Evolutionary conservation across 495 filamentous ascomycete genomes (phyloP).

Genomic region (Lichina pygmaea): DNA sequence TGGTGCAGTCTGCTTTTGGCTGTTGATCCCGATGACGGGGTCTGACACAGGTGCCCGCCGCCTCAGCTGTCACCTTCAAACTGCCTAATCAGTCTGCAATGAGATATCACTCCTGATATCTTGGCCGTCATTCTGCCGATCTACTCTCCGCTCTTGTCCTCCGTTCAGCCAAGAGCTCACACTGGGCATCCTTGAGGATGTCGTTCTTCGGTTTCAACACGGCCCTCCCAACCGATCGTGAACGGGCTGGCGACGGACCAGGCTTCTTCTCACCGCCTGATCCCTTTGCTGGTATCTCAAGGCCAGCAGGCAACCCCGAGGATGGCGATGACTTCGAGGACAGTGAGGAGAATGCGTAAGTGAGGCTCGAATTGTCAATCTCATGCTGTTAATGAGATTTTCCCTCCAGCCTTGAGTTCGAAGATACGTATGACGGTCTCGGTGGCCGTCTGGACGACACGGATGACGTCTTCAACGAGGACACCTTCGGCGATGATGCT

Average conservation of each 20-base stretch:
- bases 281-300: slow-evolving; percentile 62
- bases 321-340: slow-evolving; percentile 13
- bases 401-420: slow-evolving; percentile 49
- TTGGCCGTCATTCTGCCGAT: too few species aligned
- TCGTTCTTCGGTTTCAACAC: slow-evolving; percentile 78
- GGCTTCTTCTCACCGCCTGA: slow-evolving; percentile 72
- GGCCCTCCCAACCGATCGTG: slow-evolving; percentile 31
- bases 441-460: slow-evolving; percentile 80
- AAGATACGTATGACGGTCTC: slow-evolving; percentile 93
- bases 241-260: slow-evolving; percentile 21
- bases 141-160: too few species aligned
- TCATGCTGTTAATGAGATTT: too few species aligned
- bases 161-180: slow-evolving; percentile 1
- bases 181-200: slow-evolving; percentile 15
- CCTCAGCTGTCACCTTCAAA: too few species aligned
- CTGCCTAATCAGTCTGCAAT: too few species aligned
- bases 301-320: neutral
- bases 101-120: too few species aligned
- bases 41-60: too few species aligned
- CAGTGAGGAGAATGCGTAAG: slow-evolving; percentile 52
- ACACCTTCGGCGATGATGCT: slow-evolving; percentile 53
- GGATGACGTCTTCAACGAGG: slow-evolving; percentile 88
- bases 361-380: slow-evolving; percentile 2
- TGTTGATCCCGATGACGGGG: too few species aligned
- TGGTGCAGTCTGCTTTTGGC: too few species aligned